Evolutionary conservation across 2,329 filamentous ascomycete species (phyloP).

Genomic region (Fusarium robinianum): DNA sequence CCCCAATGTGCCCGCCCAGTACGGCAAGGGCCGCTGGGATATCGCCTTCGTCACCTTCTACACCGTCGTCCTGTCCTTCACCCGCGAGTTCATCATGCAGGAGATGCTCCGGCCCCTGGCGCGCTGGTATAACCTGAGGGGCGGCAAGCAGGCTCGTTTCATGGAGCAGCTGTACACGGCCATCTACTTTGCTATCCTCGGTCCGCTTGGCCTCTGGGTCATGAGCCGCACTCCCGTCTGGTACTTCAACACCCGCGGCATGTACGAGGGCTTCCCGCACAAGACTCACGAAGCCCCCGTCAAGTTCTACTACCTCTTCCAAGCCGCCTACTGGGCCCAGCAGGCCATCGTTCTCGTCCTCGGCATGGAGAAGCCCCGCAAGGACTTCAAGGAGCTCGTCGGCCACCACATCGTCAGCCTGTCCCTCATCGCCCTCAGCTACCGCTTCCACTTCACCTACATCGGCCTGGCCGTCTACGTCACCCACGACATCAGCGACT

Average conservation of each 20-base stretch:
- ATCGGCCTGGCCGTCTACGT: conserved; percentile 93
- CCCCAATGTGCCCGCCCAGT: conserved; percentile 61
- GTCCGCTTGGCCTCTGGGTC: conserved; percentile 83
- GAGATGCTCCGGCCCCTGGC: conserved; percentile 80
- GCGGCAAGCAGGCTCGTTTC: conserved; percentile 84
- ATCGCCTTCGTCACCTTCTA: conserved; percentile 89
- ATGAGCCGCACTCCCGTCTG: conserved; percentile 91
- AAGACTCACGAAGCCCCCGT: conserved; percentile 76
- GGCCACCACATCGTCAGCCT: conserved; percentile 90
- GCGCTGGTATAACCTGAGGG: conserved; percentile 68
- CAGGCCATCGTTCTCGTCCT: conserved; percentile 87
- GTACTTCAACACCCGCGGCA: conserved; percentile 91
- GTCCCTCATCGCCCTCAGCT: conserved; percentile 80
- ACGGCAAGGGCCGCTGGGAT: conserved; percentile 88
- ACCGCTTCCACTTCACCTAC: conserved; percentile 96
- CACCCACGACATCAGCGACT: conserved; percentile 92
- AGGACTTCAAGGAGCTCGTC: conserved; percentile 93
- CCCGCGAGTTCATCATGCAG: conserved; percentile 95
- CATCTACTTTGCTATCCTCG: conserved; percentile 83
- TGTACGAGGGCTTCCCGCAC: conserved; percentile 91
- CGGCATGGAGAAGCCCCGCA: conserved; percentile 88
- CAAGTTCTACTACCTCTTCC: conserved; percentile 95
- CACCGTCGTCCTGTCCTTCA: conserved; percentile 86
- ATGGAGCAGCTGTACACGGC: conserved; percentile 97
- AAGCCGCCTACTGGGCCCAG: conserved; percentile 95